Conservation (phyloP, 2,329 filamentous ascomycete species). For the Cercospora citrullina region DNA sequence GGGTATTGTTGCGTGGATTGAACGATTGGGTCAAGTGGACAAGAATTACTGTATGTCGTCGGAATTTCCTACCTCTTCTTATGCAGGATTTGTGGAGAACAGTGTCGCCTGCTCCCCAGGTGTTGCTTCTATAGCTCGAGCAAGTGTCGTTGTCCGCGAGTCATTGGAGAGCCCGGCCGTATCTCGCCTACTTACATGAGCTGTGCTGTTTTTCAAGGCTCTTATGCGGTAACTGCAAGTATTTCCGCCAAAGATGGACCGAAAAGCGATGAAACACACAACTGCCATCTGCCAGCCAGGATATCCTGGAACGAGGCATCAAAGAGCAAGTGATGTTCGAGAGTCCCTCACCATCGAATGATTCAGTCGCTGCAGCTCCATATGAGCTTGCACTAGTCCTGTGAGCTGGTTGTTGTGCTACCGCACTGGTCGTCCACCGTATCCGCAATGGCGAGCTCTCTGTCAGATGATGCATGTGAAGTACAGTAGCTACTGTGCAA, state of each 20-base stretch:
- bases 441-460: neutral
- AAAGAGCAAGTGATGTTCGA: neutral
- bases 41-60: neutral
- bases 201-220: neutral
- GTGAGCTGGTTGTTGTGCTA: neutral
- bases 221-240: neutral
- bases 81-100: neutral
- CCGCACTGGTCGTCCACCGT: neutral
- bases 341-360: neutral
- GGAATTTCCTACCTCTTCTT: neutral
- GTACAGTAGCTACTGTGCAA: neutral
- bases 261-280: neutral
- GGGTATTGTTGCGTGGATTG: neutral
- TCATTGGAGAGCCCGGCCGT: neutral
- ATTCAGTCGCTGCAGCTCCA: neutral
- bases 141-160: neutral
- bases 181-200: neutral
- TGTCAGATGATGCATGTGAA: neutral
- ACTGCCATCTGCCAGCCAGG: neutral
- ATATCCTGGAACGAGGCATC: neutral
- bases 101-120: neutral
- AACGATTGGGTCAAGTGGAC: neutral
- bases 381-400: neutral
- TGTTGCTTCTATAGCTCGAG: neutral
- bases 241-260: neutral